Evolutionary conservation across 1,284 basidiomycete species (phyloP), one percentile per base, ranked within the genome.

Genomic region (Pseudozyma thailandica): DNA sequence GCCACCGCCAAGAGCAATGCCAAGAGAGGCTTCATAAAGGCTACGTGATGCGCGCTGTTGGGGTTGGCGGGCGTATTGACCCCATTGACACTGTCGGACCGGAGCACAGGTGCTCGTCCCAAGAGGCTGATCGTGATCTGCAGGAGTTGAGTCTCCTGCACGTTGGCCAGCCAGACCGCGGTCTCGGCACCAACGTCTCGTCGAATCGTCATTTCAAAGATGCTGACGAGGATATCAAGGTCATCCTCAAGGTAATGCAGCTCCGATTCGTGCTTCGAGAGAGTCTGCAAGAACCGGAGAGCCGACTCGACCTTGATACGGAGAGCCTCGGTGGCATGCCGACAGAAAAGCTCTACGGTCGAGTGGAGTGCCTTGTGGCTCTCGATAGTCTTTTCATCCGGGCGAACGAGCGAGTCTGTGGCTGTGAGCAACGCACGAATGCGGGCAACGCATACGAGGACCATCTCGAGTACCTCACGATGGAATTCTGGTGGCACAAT

Each of bases 1-100:
- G 92, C 91, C n/a, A 97, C 85, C 0, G 92, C 88, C 84, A 93
- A 90, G 77, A 96, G 91, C 84, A 97, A 90, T 12, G 90, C 85
- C 50, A 96, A 87, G 56, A 96, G 84, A 68, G 92, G 68, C 46
- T 60, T 60, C 68, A 71, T 57, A 27, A 71, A 71, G 10, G 53
- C 50, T 12, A 71, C 57, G 20, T 65, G 57, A 35, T 65, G 68
- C 18, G 68, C 54, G 6, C 55, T 57, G 50, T 64, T 64, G 5
- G 68, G 57, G 42, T 64, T 64, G 46, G 45, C 25, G 12, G 47
- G 37, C 4, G 44, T 47, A 31, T 35, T 45, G 50, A 33, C 20
- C 13, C 52, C 50, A 25, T 53, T 54, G 20, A 48, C 35, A 23
- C 48, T 51, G 20, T 72, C 69, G 33, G 51, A 46, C 21, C 59